Base-by-base conservation (phyloP, 345 rosid genomes). In the Pistacia vera region DNA sequence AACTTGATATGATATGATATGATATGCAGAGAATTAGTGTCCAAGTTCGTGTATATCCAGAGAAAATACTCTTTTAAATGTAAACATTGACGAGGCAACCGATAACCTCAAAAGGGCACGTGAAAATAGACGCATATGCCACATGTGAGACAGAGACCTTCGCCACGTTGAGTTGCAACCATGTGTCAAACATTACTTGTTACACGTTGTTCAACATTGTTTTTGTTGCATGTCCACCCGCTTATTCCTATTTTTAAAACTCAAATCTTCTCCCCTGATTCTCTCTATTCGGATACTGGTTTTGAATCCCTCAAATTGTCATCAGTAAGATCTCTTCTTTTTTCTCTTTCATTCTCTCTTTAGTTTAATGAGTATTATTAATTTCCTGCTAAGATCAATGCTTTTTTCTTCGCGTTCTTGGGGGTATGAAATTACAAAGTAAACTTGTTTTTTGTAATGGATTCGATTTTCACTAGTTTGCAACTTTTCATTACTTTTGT, bases 291-390 rank as follows among this genome's bases (percentile, higher is more conserved):
- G 36, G 70, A 48, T 12, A 20, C 17, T 36, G 46, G 44, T 20
- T 70, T 35, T n/a, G 63, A 55, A 70, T 36, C 51, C 35, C 56
- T 70, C 73, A 11, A 30, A 18, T 65, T 65, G 6, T 41, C 22
- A 10, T 44, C 3, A 14, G 63, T 70, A 33, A 70, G 73, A 33
- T 70, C 63, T 70, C 16, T 33, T 70, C 20, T 4, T 52, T 46
- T n/a, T 22, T 28, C 38, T 49, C 54, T 66, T 20, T 46, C 38
- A 9, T n/a, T 11, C 11, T 46, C 11, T n/a, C n/a, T n/a, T n/a
- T n/a, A n/a, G n/a, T n/a, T n/a, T n/a, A n/a, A n/a, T n/a, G n/a
- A n/a, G n/a, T n/a, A n/a, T n/a, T n/a, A n/a, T n/a, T n/a, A n/a
- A n/a, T n/a, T n/a, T n/a, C n/a, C n/a, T n/a, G 7, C 7, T 38